Percentiles rank a stretch among this genome's conserved stretches.
Conservation (phyloP, 2,329 filamentous ascomycete species). For the Fusarium sp. region DNA sequence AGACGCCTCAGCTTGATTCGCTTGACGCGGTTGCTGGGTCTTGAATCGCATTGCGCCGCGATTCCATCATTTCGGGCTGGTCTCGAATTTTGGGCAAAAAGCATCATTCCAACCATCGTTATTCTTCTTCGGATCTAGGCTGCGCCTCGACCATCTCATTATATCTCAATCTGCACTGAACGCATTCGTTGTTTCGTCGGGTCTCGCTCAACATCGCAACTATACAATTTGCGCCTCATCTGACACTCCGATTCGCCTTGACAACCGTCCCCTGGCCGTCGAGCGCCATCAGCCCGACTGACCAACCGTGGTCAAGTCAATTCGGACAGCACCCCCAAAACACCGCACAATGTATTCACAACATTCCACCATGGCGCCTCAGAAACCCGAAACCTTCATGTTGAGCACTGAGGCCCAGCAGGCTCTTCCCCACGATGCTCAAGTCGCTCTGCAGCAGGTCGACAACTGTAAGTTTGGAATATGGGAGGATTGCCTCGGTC, state of each 20-base stretch:
- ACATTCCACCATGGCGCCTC: conserved; percentile 87
- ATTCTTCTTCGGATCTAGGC: conserved; percentile 44
- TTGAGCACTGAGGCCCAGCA: conserved; percentile 97
- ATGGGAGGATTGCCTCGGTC: conserved; percentile 2
- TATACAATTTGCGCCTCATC: conserved; percentile 23
- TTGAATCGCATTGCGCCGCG: conserved; percentile 44
- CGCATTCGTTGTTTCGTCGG: conserved; percentile 12
- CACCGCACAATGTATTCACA: conserved; percentile 75
- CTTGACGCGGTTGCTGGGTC: conserved; percentile 58
- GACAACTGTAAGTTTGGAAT: conserved; percentile 79
- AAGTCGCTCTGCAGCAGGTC: conserved; percentile 97
- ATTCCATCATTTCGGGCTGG: conserved; percentile 56
- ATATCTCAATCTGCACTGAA: conserved; percentile 16
- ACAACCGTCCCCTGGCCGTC: conserved; percentile 24
- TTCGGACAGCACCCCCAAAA: conserved; percentile 32
- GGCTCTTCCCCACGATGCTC: conserved; percentile 92
- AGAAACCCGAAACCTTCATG: conserved; percentile 99
- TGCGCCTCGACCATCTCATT: conserved; percentile 47
- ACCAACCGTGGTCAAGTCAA: conserved; percentile 42
- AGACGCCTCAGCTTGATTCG: conserved; percentile 50
- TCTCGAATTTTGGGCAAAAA: conserved; percentile 53
- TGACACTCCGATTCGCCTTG: conserved; percentile 24
- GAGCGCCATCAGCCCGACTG: conserved; percentile 39
- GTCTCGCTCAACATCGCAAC: conserved; percentile 9
- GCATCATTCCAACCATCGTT: conserved; percentile 41